These are phyloP conservation scores for Diplodia seriata DNA, from an alignment of 2,329 filamentous ascomycete species.

Conservation along the genomic window DNA sequence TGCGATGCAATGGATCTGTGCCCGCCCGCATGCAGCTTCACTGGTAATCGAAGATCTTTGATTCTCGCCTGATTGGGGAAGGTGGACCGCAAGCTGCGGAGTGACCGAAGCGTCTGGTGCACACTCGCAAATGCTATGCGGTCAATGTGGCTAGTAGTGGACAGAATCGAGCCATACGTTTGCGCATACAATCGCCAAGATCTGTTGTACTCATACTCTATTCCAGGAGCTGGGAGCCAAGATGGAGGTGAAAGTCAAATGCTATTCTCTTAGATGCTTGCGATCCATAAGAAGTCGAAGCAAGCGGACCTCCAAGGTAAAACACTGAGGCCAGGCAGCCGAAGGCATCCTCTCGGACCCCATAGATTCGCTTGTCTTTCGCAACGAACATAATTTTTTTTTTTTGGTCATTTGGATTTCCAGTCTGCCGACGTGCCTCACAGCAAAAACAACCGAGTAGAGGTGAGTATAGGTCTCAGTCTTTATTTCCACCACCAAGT, in stretches of 20 bases:
- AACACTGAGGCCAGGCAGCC: no score
- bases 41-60: no score
- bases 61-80: not conserved
- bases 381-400: no score
- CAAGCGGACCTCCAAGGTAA: no score
- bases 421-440: no score
- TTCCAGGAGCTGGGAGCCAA: not conserved
- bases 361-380: no score
- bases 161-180: no score
- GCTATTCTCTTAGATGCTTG: no score
- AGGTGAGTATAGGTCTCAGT: not conserved
- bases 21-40: not conserved
- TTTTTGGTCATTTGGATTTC: no score
- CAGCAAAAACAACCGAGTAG: not conserved
- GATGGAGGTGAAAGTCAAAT: not conserved
- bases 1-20: not conserved
- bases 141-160: not conserved
- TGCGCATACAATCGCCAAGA: not conserved
- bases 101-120: not conserved
- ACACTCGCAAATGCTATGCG: not conserved
- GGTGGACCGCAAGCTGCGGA: not conserved
- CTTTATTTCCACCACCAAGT: not conserved
- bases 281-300: no score
- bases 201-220: not conserved
- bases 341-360: no score